Evolutionary conservation across 129 eudicot genomes (phyloP).

Genomic region (Dittrichia graveolens): DNA sequence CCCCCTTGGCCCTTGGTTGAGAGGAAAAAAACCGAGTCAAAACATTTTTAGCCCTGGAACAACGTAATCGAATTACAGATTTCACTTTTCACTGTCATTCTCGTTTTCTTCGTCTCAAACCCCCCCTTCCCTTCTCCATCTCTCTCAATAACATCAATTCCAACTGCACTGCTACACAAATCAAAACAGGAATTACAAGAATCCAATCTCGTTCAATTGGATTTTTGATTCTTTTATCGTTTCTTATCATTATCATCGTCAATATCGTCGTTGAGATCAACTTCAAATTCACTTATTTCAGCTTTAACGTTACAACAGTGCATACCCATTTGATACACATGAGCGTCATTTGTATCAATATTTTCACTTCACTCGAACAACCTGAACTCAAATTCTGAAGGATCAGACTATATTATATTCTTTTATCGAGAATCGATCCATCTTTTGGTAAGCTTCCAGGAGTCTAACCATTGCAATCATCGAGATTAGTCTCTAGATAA

Average conservation of each 20-base stretch:
- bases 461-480: constrained; percentile 8
- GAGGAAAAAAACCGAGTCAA: constrained; percentile 20
- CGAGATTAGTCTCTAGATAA: constrained; percentile 21
- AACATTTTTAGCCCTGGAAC: constrained; percentile 18
- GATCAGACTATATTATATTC: constrained; percentile 28
- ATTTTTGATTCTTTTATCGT: background rate
- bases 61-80: constrained; percentile 25
- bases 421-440: constrained; percentile 23
- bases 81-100: constrained; percentile 29
- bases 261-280: constrained; percentile 8
- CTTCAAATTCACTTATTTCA: constrained; percentile 29
- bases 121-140: constrained; percentile 24
- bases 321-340: constrained; percentile 23
- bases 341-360: constrained; percentile 31
- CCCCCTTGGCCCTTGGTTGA: background rate
- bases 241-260: background rate
- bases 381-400: constrained; percentile 27
- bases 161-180: constrained; percentile 24
- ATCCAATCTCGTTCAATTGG: constrained; percentile 3
- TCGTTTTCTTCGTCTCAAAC: constrained; percentile 45
- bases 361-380: constrained; percentile 27
- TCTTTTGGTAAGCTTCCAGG: constrained; percentile 18
- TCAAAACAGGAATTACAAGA: constrained; percentile 18
- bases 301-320: constrained; percentile 10
- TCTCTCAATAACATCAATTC: constrained; percentile 18